Conservation (phyloP, 2,329 filamentous ascomycete species). For the Colletotrichum euphorbiae region DNA sequence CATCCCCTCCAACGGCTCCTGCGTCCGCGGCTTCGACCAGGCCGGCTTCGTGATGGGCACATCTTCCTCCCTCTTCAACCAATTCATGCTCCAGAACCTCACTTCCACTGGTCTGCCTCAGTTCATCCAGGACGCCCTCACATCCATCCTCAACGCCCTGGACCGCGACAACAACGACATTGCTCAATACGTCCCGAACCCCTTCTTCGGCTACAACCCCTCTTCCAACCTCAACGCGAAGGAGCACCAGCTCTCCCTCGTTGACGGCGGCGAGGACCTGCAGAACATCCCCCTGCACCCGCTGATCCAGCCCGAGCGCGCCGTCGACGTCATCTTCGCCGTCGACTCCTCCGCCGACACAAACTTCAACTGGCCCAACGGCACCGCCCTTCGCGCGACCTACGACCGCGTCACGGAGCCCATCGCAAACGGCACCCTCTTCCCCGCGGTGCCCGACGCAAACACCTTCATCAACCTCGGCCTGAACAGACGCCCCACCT, state of each 20-base stretch:
- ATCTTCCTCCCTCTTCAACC: constrained; percentile 84
- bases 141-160: constrained; percentile 64
- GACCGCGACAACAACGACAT: constrained; percentile 77
- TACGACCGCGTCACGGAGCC: constrained; percentile 63
- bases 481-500: constrained; percentile 69
- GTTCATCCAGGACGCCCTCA: constrained; percentile 57
- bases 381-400: constrained; percentile 67
- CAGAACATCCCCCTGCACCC: constrained; percentile 85
- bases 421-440: constrained; percentile 65
- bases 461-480: constrained; percentile 68
- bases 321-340: constrained; percentile 72
- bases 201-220: constrained; percentile 61
- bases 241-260: constrained; percentile 72
- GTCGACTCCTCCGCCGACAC: constrained; percentile 75
- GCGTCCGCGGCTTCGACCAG: constrained; percentile 78
- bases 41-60: constrained; percentile 85
- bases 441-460: constrained; percentile 68
- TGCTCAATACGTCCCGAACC: constrained; percentile 75
- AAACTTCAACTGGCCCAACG: constrained; percentile 68
- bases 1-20: constrained; percentile 55
- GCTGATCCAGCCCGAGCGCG: constrained; percentile 65
- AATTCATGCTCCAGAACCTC: constrained; percentile 73
- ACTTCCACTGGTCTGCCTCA: constrained; percentile 44
- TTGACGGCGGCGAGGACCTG: constrained; percentile 83
- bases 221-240: constrained; percentile 55